A percentile compares a stretch with the other conserved stretches of the same genome.
phyloP scores from a whole-genome alignment of 2,329 filamentous ascomycete species.

The Gnomoniopsis sp. region DNA sequence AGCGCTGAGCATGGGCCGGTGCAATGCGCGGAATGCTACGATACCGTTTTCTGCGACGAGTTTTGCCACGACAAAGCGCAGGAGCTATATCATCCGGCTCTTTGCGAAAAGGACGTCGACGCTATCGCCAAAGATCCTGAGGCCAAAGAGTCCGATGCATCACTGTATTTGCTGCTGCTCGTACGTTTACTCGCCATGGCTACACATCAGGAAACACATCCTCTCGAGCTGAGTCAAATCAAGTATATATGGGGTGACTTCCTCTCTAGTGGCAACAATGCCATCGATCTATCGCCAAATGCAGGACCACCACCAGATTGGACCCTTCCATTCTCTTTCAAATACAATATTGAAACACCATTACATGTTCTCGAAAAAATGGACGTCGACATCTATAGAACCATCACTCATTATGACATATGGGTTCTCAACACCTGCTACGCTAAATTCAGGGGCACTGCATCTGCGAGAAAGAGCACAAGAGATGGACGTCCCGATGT shows the following conservation, averaged over 20 bases:
- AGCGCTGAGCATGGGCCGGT: constrained; percentile 44
- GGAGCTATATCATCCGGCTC: constrained; percentile 59
- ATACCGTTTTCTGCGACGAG: constrained; percentile 64
- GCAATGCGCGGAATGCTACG: constrained; percentile 58
- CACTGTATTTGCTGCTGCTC: constrained; percentile 61
- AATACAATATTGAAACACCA: constrained; percentile 69
- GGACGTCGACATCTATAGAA: constrained; percentile 72
- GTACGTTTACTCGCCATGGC: constrained; percentile 62
- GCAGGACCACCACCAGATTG: constrained; percentile 57
- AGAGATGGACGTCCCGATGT: constrained; percentile 83
- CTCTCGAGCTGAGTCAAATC: constrained; percentile 60
- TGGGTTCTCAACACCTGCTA: constrained; percentile 92
- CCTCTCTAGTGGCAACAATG: constrained; percentile 47
- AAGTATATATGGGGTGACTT: constrained; percentile 71
- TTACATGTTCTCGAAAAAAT: constrained; percentile 80
- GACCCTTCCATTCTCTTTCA: constrained; percentile 76
- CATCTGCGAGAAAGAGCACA: constrained; percentile 75
- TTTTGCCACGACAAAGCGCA: constrained; percentile 57
- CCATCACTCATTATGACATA: constrained; percentile 58
- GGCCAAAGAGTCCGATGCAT: constrained; percentile 55
- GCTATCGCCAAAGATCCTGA: constrained; percentile 62
- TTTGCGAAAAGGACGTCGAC: constrained; percentile 65
- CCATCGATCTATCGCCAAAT: constrained; percentile 50
- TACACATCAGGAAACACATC: constrained; percentile 56
- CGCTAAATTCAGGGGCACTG: constrained; percentile 88